Percentiles rank a stretch among this genome's conserved stretches.
Conservation (phyloP, 495 filamentous ascomycete species). For the Penicillium simplicissimum region DNA sequence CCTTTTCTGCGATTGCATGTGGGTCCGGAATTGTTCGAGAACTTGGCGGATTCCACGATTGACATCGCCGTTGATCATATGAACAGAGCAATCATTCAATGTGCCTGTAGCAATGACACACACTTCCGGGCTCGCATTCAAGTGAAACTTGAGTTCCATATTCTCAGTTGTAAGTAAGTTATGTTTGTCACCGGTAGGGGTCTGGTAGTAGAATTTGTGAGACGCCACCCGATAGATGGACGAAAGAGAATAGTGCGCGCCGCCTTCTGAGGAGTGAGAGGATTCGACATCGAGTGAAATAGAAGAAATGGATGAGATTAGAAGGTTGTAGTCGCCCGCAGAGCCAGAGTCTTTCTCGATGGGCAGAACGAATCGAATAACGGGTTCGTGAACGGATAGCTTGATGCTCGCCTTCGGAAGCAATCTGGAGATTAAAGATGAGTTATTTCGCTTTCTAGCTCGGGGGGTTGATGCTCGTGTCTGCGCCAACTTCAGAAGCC, state of each 20-base stretch:
- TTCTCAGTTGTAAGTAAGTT: slow-evolving; percentile 83
- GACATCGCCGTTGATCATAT: slow-evolving; percentile 88
- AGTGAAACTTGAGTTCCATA: slow-evolving; percentile 79
- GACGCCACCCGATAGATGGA: slow-evolving; percentile 80
- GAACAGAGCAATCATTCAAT: slow-evolving; percentile 82
- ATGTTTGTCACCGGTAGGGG: slow-evolving; percentile 73
- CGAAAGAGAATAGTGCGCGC: slow-evolving; percentile 80
- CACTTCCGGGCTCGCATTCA: slow-evolving; percentile 84
- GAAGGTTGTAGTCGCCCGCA: slow-evolving; percentile 79
- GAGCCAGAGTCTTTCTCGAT: slow-evolving; percentile 61
- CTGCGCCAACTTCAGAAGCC: slow-evolving; percentile 74
- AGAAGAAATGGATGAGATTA: slow-evolving; percentile 91
- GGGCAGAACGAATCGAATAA: slow-evolving; percentile 83
- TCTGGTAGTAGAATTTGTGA: slow-evolving; percentile 95
- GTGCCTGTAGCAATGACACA: slow-evolving; percentile 77
- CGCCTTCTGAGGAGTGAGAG: slow-evolving; percentile 82
- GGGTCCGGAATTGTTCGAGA: slow-evolving; percentile 69
- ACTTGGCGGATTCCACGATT: slow-evolving; percentile 90
- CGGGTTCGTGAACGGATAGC: slow-evolving; percentile 93
- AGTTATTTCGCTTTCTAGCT: slow-evolving; percentile 46
- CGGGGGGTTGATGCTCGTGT: slow-evolving; percentile 54
- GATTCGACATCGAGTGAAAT: slow-evolving; percentile 91
- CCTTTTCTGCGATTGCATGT: slow-evolving; percentile 63
- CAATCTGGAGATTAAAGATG: slow-evolving; percentile 81
- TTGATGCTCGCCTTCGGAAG: slow-evolving; percentile 95